Evolutionary conservation across 129 eudicot genomes (phyloP).

Genomic region (Apium graveolens): DNA sequence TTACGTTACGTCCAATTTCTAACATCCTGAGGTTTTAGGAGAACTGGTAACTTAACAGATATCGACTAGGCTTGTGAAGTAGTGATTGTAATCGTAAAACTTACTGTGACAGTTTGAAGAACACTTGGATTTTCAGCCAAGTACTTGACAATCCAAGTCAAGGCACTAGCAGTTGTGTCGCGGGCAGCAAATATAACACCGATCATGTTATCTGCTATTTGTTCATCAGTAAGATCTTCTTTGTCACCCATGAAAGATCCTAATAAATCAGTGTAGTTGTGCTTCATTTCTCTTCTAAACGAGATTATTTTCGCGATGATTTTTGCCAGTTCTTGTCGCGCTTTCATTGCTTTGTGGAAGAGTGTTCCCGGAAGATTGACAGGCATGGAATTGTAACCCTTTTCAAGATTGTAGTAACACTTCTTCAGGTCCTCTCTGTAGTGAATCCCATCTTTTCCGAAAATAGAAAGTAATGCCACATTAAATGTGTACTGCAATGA

Average conservation of each 20-base stretch:
- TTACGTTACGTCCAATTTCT: no score
- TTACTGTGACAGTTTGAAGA: conserved; percentile 85
- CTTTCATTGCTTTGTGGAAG: conserved; percentile 86
- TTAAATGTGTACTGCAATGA: conserved; percentile 76
- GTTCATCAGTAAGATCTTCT: conserved; percentile 83
- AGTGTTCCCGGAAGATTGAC: conserved; percentile 87
- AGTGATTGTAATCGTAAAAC: conserved; percentile 17
- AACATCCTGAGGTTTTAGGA: no score
- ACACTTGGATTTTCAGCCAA: conserved; percentile 75
- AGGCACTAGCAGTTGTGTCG: conserved; percentile 87
- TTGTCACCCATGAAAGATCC: conserved; percentile 83
- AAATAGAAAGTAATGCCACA: conserved; percentile 83
- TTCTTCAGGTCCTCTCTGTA: conserved; percentile 89
- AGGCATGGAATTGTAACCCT: conserved; percentile 96
- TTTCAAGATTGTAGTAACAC: conserved; percentile 87
- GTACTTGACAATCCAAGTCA: conserved; percentile 92
- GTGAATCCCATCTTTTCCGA: conserved; percentile 71
- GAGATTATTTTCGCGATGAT: conserved; percentile 70
- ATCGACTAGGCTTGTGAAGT: no score
- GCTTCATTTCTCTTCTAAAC: conserved; percentile 39
- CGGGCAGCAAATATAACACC: conserved; percentile 97
- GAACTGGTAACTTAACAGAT: no score
- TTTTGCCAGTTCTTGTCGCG: conserved; percentile 65
- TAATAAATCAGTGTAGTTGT: conserved; percentile 47
- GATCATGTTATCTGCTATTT: conserved; percentile 88